Conservation (phyloP, 2,329 filamentous ascomycete genomes). For the Botrytis pseudocinerea region DNA sequence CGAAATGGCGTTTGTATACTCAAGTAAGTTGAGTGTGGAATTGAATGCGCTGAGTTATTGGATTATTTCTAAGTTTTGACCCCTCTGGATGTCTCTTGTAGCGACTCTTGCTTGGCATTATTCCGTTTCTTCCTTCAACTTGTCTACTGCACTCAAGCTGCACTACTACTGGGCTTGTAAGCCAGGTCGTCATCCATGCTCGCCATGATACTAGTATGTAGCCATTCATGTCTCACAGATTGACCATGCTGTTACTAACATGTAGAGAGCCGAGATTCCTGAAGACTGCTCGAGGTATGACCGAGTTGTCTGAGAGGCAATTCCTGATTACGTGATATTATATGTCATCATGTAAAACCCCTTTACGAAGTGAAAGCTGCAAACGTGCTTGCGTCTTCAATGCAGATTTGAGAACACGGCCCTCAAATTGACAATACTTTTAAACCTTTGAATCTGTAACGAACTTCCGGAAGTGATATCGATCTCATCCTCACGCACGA, state of each 20-base stretch:
- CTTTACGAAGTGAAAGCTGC: background rate
- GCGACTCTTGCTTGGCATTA: background rate
- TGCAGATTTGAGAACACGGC: conserved; percentile 1
- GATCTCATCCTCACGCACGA: conserved; percentile 2
- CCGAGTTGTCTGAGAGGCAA: background rate
- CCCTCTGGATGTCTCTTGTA: too few species aligned
- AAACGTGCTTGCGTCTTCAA: conserved; percentile 18
- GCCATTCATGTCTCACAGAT: background rate
- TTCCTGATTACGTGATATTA: conserved; percentile 14
- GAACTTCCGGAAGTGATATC: background rate
- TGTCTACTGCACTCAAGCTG: background rate
- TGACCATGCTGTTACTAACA: background rate
- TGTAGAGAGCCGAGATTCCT: background rate
- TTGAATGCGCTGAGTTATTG: background rate
- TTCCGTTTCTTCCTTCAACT: background rate
- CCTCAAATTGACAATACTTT: background rate
- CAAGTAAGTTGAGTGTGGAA: background rate
- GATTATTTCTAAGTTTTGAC: background rate
- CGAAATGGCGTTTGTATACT: background rate
- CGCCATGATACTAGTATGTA: background rate
- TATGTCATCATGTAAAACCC: background rate
- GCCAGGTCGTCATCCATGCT: background rate
- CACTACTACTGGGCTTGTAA: background rate
- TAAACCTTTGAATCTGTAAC: background rate
- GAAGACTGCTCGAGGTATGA: background rate